Evolutionary conservation across 768 basidiomycete species (phyloP), one percentile per base, ranked within the genome.

Genomic region (Exidia glandulosa): DNA sequence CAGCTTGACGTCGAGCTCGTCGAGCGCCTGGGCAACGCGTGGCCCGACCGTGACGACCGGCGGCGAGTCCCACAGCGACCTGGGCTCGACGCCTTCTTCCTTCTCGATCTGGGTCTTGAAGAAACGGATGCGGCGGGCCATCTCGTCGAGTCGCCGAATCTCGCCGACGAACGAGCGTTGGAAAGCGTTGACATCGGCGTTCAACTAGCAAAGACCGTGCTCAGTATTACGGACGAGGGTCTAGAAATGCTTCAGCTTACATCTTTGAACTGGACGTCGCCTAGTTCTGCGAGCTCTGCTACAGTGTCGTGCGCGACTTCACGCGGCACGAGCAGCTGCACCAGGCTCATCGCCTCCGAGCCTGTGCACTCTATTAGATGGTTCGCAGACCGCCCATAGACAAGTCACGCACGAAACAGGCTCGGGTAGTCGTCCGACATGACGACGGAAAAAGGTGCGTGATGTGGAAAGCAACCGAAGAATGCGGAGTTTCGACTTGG

Each of bases 281-380:
- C 93, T 48, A 97, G 84, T 73, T 96, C 93, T 65, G 92, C 96
- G 19, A 99, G 84, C 71, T 95, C 93, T 57, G 88, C 86, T 62
- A 97, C 91, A 54, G 95, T 91, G 70, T 97, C 93, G 72, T 99
- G 96, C 31, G 94, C 92, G 62, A 95, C 92, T 79, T 99, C 96
- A 37, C 90, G 88, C 48, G 95, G 96, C 66, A 97, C 88, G 70
- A 93, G 94, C 68, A 99, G 85, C 79, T 97, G 93, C 63, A 95
- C 89, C 75, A 94, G 78, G 79, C 93, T 95, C 94, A 97, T 97
- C 78, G 85, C 82, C 77, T 96, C 94, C 81, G 94, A 97, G 60
- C 90, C 94, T 96, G 60, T 32, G 32, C 31, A 55, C 57, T 45
- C 41, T 30, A 47, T 58, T 41, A 56, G 47, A 30, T 33, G 6